Base-by-base conservation (phyloP, 805 yeast genomes). In the Torulaspora delbrueckii region DNA sequence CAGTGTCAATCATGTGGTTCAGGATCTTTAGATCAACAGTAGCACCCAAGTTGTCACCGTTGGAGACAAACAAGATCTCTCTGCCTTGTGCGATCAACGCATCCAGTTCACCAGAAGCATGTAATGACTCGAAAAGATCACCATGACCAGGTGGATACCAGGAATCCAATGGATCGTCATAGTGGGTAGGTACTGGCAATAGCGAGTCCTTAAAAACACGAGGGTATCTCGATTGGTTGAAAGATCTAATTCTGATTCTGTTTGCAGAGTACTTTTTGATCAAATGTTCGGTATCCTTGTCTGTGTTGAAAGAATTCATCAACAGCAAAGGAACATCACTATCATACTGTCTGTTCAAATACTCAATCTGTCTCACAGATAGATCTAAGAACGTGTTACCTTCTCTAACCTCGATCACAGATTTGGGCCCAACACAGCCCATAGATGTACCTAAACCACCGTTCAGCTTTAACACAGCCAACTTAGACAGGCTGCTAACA, bases 81-180 rank as follows among this genome's bases (percentile, higher is more conserved):
- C 93, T 88, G 57, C 99, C 99, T 65, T 87, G 91, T 43, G 83
- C 87, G 53, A 93, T 75, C 54, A 93, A 77, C 51, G 84, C 81
- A 65, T 93, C 98, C 55, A 93, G 77, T 64, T 91, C 93, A 50
- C 99, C 99, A 9, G 96, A 83, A 47, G 86, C 80, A 49, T 85
- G 82, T 63, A 93, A 75, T 18, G 93, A 75, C 73, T 93, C 99
- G 57, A 90, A 93, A 67, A 93, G 73, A 71, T 93, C 99, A 71
- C 99, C 99, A 69, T 93, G 99, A 43, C 99, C 99, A n/a, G 99
- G 99, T 41, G 99, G 99, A 67, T 93, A 93, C 99, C 99, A 93
- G 47, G 86, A 75, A 60, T 87, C 91, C 57, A 86, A 76, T 35
- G 76, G 75, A 60, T 88, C 96, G 50, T 83, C 82, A 53, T 67